A percentile compares a stretch with the other conserved stretches of the same genome.
phyloP scores from a whole-genome alignment of 2,329 filamentous ascomycete species.

The Epicoccum sorghinum region DNA sequence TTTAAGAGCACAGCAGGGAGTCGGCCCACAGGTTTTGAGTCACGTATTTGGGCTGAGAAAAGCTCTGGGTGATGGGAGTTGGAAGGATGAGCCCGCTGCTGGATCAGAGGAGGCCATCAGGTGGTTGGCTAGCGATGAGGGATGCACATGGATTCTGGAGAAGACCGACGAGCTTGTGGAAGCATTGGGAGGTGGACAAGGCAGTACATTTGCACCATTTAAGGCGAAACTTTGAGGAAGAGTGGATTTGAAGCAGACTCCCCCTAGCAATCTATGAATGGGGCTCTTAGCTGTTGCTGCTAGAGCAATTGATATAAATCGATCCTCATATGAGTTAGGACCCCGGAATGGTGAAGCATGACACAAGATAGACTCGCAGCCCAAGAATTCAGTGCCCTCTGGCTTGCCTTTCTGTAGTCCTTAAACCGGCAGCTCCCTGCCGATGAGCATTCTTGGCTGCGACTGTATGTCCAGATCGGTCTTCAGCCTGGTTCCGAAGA shows the following conservation, averaged over 20 bases:
- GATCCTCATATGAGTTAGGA: too few species aligned
- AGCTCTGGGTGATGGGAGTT: conserved; percentile 71
- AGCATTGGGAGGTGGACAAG: conserved; percentile 36
- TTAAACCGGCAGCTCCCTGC: too few species aligned
- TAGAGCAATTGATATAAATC: too few species aligned
- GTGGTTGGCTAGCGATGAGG: conserved; percentile 70
- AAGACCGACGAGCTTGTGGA: conserved; percentile 66
- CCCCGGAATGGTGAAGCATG: too few species aligned
- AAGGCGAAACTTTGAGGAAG: conserved; percentile 33
- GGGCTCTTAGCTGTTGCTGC: too few species aligned
- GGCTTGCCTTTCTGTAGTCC: too few species aligned
- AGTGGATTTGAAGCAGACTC: too few species aligned
- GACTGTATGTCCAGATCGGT: background rate
- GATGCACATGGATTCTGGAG: conserved; percentile 67
- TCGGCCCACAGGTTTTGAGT: conserved; percentile 80
- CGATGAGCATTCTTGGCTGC: too few species aligned
- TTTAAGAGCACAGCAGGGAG: conserved; percentile 78
- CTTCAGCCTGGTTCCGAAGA: background rate
- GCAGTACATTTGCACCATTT: conserved; percentile 39
- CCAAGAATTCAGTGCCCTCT: too few species aligned
- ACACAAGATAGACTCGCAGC: too few species aligned
- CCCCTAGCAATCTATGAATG: too few species aligned
- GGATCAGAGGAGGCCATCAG: conserved; percentile 60
- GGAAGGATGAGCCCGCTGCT: conserved; percentile 54
- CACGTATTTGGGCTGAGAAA: conserved; percentile 83